Base-by-base conservation (phyloP, 108 stramenopile genomes). In the Discostella stelligeroides region DNA sequence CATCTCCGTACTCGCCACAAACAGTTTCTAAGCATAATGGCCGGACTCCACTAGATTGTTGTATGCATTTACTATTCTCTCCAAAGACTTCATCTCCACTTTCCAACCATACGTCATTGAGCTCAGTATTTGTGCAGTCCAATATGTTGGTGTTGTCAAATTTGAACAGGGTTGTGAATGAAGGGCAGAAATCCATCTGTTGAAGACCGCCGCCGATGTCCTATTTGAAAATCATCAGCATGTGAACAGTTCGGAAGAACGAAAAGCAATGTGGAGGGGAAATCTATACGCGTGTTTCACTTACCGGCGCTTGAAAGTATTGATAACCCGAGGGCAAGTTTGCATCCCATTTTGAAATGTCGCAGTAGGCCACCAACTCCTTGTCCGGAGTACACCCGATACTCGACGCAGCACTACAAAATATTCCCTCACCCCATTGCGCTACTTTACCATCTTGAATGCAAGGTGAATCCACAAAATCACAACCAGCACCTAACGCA, bases 401-500 rank as follows among this genome's bases (percentile, higher is more conserved):
- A 29, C 51, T 58, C 17, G 27, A 38, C 41, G 50, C 48, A 15
- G 30, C 54, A 11, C 37, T 60, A 51, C 81, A 82, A 60, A 82
- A 82, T 8, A 50, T 67, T 1, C 72, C 81, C n/a, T 13, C 23
- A 14, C 43, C 72, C 71, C 72, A 82, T n/a, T 37, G 20, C 17
- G 81, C 76, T 5, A 82, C 69, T 14, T 66, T 29, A 10, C 73
- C 82, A 17, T 73, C 30, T 37, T 76, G 70, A 39, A 85, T 62
- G 51, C 85, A 85, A 8, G 72, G 70, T 25, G 73, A 61, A 37
- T 81, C 46, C 7, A 81, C 67, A 67, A 85, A 85, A 9, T 80
- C 75, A 73, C 85, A 85, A 0, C 85, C 85, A 21, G 80, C 85
- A 41, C 79, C 82, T 5, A 78, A 56, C 0, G 76, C 81, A 77